A percentile compares a stretch with the other conserved stretches of the same genome.
phyloP scores from a whole-genome alignment of 2,329 filamentous ascomycete species.

The Monilinia polystroma region DNA sequence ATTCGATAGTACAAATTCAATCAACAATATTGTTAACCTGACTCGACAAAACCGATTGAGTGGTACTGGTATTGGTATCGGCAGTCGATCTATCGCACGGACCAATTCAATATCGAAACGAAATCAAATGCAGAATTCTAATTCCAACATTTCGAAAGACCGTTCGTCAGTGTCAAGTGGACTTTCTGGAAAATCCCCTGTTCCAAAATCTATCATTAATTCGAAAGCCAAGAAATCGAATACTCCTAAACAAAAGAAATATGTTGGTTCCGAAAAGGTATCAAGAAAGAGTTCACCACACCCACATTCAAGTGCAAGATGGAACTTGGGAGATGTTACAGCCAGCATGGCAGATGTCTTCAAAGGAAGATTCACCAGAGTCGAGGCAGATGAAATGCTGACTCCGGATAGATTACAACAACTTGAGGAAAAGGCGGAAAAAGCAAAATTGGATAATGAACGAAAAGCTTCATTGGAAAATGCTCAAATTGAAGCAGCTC shows the following conservation, averaged over 20 bases:
- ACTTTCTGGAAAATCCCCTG: constrained; percentile 33
- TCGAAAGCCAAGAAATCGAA: constrained; percentile 45
- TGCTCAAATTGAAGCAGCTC: constrained; percentile 20
- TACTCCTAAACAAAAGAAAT: constrained; percentile 39
- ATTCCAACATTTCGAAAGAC: constrained; percentile 15
- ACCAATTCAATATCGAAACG: constrained; percentile 28
- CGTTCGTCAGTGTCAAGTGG: constrained; percentile 23
- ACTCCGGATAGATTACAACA: constrained; percentile 52
- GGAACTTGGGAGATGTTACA: constrained; percentile 54
- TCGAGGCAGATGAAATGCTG: constrained; percentile 59
- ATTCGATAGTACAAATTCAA: background rate
- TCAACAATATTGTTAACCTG: constrained; percentile 8
- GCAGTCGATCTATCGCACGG: constrained; percentile 15
- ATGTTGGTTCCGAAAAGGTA: constrained; percentile 18
- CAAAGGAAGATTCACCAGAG: constrained; percentile 53
- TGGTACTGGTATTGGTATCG: background rate
- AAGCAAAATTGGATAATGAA: constrained; percentile 27
- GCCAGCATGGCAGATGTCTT: constrained; percentile 59
- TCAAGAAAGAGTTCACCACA: constrained; percentile 23
- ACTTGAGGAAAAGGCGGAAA: constrained; percentile 32
- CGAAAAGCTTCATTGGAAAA: constrained; percentile 30
- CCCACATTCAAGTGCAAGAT: constrained; percentile 43
- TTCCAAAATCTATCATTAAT: constrained; percentile 39
- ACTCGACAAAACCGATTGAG: background rate
- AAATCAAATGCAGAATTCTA: constrained; percentile 19